Percentiles rank a stretch among this genome's conserved stretches.
Conservation (phyloP, 208 protist species). For the Trypanosoma conorhini region DNA sequence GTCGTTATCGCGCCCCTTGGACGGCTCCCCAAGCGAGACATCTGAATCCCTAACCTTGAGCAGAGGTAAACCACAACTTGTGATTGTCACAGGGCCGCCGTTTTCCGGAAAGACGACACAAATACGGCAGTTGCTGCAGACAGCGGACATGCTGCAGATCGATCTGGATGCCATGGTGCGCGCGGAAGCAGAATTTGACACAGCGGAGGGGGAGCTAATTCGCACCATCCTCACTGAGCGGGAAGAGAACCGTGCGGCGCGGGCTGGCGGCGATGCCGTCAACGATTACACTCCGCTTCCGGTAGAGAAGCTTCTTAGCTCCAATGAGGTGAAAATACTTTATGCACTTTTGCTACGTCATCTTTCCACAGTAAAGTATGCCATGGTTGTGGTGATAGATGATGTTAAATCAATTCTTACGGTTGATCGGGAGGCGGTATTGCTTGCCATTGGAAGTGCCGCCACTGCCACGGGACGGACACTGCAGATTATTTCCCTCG, state of each 20-base stretch:
- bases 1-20: neutral
- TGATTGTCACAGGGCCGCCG: slow-evolving; percentile 83
- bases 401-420: slow-evolving; percentile 61
- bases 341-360: slow-evolving; percentile 25
- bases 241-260: neutral
- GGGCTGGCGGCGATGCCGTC: neutral
- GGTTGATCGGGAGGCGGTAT: slow-evolving; percentile 46
- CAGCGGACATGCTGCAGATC: slow-evolving; percentile 30
- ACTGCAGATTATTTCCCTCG: slow-evolving; percentile 63
- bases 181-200: slow-evolving; percentile 67
- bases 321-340: slow-evolving; percentile 24
- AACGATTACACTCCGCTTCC: neutral
- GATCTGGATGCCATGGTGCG: slow-evolving; percentile 59
- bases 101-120: slow-evolving; percentile 76
- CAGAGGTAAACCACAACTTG: slow-evolving; percentile 23
- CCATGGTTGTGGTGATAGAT: slow-evolving; percentile 63
- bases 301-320: neutral
- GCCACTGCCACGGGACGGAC: slow-evolving; percentile 32
- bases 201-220: slow-evolving; percentile 65
- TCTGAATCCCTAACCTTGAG: neutral
- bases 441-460: slow-evolving; percentile 45
- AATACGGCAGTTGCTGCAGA: slow-evolving; percentile 37
- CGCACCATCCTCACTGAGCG: slow-evolving; percentile 50
- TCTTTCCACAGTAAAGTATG: neutral
- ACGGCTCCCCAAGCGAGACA: neutral